Evolutionary conservation across 2,329 filamentous ascomycete species (phyloP), one percentile per base, ranked within the genome.

Genomic region (Calonectria montana): DNA sequence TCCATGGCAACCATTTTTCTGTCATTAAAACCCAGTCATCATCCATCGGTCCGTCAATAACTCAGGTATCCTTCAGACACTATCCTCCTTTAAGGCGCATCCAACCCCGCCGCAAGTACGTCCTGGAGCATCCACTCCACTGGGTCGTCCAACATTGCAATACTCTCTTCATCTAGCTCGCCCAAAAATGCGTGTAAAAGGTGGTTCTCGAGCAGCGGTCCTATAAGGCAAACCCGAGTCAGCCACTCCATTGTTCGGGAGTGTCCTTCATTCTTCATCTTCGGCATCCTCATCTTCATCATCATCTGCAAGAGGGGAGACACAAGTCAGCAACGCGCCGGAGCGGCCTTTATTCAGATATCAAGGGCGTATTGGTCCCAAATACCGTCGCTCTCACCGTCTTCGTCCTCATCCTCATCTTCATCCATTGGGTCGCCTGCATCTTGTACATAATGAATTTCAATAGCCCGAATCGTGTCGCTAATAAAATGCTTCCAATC

Each of bases 401-500:
- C 73, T 1, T 75, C 31, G 10, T 35, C n/a, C n/a, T n/a, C 73
- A 9, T 74, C 72, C 1, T 75, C 69, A 7, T 76, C 45, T n/a
- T 21, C 43, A 43, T 74, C 73, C 3, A 70, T 59, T 8, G 15
- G 2, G 27, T 29, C 27, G 8, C 45, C 50, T 43, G 75, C 65
- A 4, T 78, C 70, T 2, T 13, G 35, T 15, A 48, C 37, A 64
- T 72, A 74, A 3, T 57, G 29, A 29, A 77, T 74, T 9, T 69
- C 35, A 3, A 81, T 18, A 48, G 71, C 67, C 8, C 78, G 69
- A 9, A 75, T 76, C 50, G 82, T 72, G 15, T 83, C 80, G 10
- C 76, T 78, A 2, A 84, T 74, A 67, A 82, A 85, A 29, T 81
- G 78, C 64, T 74, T 80, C 79, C 83, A 83, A 53, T 84, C 83